These are phyloP conservation scores for Elsinoe ampelina DNA, from an alignment of 2,329 filamentous ascomycete species.

Conservation along the genomic window DNA sequence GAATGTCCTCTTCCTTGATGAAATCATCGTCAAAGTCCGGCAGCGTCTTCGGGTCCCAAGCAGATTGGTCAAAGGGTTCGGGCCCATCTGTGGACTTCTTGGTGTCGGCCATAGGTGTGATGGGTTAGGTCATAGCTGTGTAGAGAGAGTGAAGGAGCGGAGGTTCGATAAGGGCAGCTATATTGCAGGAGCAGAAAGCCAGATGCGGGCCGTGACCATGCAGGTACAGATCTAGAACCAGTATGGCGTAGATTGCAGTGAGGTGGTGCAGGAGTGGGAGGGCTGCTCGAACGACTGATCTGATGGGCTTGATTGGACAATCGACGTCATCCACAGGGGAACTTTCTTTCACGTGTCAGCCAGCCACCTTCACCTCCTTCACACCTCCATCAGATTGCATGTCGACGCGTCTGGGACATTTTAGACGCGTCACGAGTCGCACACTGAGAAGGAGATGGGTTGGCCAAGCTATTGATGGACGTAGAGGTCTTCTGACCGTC, in stretches of 20 bases:
- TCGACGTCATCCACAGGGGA: slow-evolving; percentile 11
- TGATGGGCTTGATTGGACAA: background rate
- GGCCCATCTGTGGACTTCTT: slow-evolving; percentile 41
- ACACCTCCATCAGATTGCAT: background rate
- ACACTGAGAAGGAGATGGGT: background rate
- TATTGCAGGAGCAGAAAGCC: background rate
- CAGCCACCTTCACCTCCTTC: background rate
- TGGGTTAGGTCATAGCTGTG: background rate
- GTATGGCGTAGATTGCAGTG: background rate
- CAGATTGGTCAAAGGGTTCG: slow-evolving; percentile 53
- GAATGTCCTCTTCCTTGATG: slow-evolving; percentile 60
- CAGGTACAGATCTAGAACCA: slow-evolving; percentile 4
- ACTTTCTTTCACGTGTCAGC: slow-evolving; percentile 7
- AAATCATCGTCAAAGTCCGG: slow-evolving; percentile 79
- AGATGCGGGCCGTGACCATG: background rate
- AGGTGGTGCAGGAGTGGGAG: background rate
- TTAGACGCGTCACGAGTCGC: background rate
- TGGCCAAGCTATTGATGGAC: background rate
- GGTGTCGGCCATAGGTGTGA: slow-evolving; percentile 33
- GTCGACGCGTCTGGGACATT: slow-evolving; percentile 4
- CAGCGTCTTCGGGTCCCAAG: slow-evolving; percentile 59
- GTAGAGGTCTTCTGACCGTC: slow-evolving; percentile 39
- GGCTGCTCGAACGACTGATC: background rate
- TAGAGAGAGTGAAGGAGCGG: background rate
- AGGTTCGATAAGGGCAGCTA: background rate